Conservation (phyloP, 2,329 filamentous ascomycete genomes). For the Fulvia fulva region DNA sequence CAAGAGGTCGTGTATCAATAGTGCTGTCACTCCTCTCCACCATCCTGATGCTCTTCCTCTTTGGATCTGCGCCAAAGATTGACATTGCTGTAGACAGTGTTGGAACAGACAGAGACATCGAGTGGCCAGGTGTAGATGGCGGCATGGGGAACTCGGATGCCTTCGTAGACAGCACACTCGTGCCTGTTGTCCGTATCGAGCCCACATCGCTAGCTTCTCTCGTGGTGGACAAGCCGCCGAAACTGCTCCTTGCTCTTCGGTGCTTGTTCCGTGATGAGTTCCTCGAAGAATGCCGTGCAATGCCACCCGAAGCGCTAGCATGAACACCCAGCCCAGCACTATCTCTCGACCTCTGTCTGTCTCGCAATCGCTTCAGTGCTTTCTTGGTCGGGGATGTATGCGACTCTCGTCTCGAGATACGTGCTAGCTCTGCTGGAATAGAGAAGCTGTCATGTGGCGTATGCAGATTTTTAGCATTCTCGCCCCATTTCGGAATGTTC, state of each 20-base stretch:
- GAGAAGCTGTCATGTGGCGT: slow-evolving; percentile 43
- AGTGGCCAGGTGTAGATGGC: slow-evolving; percentile 20
- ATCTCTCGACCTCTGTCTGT: slow-evolving; percentile 29
- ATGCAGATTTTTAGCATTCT: slow-evolving; percentile 35
- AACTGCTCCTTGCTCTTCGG: slow-evolving; percentile 21
- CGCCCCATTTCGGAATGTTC: slow-evolving; percentile 39
- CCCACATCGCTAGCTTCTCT: slow-evolving; percentile 34
- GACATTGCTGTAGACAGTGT: slow-evolving; percentile 25
- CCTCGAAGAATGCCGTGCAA: slow-evolving; percentile 29
- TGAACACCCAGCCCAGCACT: slow-evolving; percentile 25
- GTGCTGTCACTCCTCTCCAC: slow-evolving; percentile 36
- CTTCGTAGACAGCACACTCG: slow-evolving; percentile 39
- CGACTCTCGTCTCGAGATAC: slow-evolving; percentile 33
- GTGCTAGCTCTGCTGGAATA: slow-evolving; percentile 39
- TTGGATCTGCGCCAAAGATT: slow-evolving; percentile 24
- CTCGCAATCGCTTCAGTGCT: slow-evolving; percentile 29
- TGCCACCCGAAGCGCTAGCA: slow-evolving; percentile 25
- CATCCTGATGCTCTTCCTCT: slow-evolving; percentile 39
- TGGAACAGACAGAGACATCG: slow-evolving; percentile 24
- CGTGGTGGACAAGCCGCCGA: slow-evolving; percentile 26
- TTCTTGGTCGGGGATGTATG: slow-evolving; percentile 30
- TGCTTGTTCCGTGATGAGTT: slow-evolving; percentile 11
- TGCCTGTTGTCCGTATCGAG: slow-evolving; percentile 38
- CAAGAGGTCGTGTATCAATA: slow-evolving; percentile 35
- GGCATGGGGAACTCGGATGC: slow-evolving; percentile 37